Conservation (phyloP, 1,284 basidiomycete species). For the Ganoderma leucocontextum region DNA sequence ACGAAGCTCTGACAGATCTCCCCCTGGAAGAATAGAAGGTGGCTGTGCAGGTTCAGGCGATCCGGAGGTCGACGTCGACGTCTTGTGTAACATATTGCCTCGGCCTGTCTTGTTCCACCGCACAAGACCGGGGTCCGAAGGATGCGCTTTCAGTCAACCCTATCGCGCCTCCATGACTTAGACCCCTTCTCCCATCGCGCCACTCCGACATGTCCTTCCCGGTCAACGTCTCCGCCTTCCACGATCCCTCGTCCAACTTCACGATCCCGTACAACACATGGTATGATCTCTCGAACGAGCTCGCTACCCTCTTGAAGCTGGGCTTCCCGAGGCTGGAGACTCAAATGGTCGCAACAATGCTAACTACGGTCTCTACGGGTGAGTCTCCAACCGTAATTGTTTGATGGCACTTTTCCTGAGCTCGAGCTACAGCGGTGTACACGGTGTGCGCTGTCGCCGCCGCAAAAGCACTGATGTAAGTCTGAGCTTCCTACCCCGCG, state of each 20-base stretch:
- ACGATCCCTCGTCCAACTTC: neutral
- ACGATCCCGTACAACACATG: slow-evolving; percentile 7
- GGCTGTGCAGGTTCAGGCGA: neutral
- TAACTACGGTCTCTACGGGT: neutral
- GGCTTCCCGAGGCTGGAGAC: slow-evolving; percentile 1
- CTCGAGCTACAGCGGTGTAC: neutral
- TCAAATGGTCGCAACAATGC: neutral
- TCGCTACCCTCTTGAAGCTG: neutral
- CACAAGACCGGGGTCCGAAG: neutral
- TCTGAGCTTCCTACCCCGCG: neutral
- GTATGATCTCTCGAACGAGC: slow-evolving; percentile 6
- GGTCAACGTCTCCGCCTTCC: slow-evolving; percentile 1
- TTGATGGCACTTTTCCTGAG: neutral
- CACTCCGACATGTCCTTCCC: slow-evolving; percentile 8
- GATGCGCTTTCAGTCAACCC: neutral
- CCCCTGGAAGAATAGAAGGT: neutral
- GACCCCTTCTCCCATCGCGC: neutral
- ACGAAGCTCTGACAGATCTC: too few species aligned
- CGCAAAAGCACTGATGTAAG: neutral
- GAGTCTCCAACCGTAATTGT: neutral
- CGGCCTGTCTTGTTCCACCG: neutral
- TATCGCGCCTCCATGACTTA: neutral
- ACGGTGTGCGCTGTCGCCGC: neutral
- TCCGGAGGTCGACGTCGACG: neutral
- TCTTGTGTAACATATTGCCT: neutral